These are phyloP conservation scores for Globisporangium spiculum DNA, from an alignment of 352 stramenopile species.

Conservation along the genomic window DNA sequence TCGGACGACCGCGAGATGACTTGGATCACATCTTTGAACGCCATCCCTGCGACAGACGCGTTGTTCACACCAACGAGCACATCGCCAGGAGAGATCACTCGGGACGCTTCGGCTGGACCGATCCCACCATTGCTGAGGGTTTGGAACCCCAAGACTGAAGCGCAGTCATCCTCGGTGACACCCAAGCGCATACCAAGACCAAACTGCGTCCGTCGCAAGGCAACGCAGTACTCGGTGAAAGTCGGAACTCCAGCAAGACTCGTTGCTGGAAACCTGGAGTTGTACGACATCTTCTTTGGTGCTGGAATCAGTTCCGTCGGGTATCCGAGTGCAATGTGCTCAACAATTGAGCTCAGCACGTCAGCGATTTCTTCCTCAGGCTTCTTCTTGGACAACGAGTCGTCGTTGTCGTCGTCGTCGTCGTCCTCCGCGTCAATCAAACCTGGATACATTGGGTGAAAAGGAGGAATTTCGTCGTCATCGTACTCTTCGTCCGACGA, in stretches of 20 bases:
- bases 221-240: constrained; percentile 79
- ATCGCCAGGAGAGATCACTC: constrained; percentile 69
- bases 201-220: constrained; percentile 56
- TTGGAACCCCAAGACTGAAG: constrained; percentile 83
- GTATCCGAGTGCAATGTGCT: constrained; percentile 83
- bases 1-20: constrained; percentile 62
- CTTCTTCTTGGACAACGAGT: constrained; percentile 49
- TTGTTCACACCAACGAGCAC: constrained; percentile 82
- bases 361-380: constrained; percentile 65
- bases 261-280: constrained; percentile 52
- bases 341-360: constrained; percentile 72
- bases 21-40: constrained; percentile 77
- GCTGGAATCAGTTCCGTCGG: constrained; percentile 41
- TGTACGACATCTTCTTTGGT: constrained; percentile 39
- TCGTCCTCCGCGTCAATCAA: constrained; percentile 48
- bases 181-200: constrained; percentile 83
- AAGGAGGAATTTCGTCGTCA: constrained; percentile 46
- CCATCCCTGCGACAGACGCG: constrained; percentile 41
- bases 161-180: constrained; percentile 52
- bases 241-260: constrained; percentile 38
- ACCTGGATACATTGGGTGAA: constrained; percentile 55
- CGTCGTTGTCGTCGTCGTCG: constrained; percentile 29
- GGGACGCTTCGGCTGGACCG: constrained; percentile 69
- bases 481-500: constrained; percentile 66
- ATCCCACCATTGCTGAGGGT: constrained; percentile 64